Conservation (phyloP, 768 basidiomycete genomes). For the Porphyrellus cyaneotinctus region DNA sequence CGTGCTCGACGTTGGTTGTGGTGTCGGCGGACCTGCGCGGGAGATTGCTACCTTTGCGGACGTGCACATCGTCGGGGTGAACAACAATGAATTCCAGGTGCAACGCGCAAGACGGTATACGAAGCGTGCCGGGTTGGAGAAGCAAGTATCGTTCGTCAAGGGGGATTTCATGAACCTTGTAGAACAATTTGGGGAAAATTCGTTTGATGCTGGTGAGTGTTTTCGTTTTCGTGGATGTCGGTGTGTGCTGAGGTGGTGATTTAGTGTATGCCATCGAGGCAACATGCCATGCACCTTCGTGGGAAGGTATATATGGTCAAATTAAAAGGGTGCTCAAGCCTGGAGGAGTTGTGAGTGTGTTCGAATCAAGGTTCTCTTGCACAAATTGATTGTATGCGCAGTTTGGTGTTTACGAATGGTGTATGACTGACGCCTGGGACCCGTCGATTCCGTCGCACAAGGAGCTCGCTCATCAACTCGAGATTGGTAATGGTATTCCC, state of each 20-base stretch:
- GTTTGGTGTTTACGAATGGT: slow-evolving; percentile 99
- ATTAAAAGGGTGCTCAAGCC: slow-evolving; percentile 94
- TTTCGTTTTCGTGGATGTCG: neutral
- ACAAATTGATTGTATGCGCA: slow-evolving; percentile 28
- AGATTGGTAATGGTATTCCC: slow-evolving; percentile 95
- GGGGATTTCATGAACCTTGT: slow-evolving; percentile 96
- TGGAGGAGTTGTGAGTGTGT: slow-evolving; percentile 78
- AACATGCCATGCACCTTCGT: slow-evolving; percentile 92
- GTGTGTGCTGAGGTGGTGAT: slow-evolving; percentile 3
- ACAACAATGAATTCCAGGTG: slow-evolving; percentile 97
- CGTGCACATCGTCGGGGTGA: slow-evolving; percentile 77
- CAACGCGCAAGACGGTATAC: slow-evolving; percentile 84
- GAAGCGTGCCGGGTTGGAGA: slow-evolving; percentile 63
- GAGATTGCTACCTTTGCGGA: slow-evolving; percentile 93
- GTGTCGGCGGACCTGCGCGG: slow-evolving; percentile 94
- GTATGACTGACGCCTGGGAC: slow-evolving; percentile 96
- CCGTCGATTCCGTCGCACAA: slow-evolving; percentile 83
- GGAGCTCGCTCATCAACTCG: slow-evolving; percentile 84
- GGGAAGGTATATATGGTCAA: slow-evolving; percentile 93
- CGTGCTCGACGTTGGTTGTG: slow-evolving; percentile 97
- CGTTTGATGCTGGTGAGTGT: slow-evolving; percentile 86
- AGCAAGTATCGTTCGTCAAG: slow-evolving; percentile 78
- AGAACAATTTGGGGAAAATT: slow-evolving; percentile 88
- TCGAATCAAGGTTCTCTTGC: neutral
- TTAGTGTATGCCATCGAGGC: slow-evolving; percentile 98